A percentile compares a stretch with the other conserved stretches of the same genome.
phyloP scores from a whole-genome alignment of 192 early-diverging fungal species.

The Martensiomyces pterosporus region DNA sequence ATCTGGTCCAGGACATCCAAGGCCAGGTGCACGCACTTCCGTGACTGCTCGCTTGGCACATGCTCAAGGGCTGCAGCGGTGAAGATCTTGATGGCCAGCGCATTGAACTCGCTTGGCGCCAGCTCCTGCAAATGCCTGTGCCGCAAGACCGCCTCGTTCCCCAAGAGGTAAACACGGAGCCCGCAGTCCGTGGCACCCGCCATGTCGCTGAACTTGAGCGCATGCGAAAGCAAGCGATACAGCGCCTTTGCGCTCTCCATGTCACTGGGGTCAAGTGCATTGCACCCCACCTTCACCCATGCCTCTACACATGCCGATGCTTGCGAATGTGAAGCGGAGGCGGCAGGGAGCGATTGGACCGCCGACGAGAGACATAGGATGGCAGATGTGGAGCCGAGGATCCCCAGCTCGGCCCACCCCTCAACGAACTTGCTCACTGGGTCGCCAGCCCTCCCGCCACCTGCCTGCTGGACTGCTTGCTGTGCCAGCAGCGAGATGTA shows the following conservation, averaged over 20 bases:
- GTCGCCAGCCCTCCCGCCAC: too few species aligned
- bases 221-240: background rate
- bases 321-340: too few species aligned
- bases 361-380: background rate
- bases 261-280: background rate
- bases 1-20: constrained; percentile 19
- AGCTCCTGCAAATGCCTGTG: background rate
- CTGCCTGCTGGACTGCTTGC: background rate
- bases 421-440: background rate
- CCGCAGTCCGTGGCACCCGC: background rate
- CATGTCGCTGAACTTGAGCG: background rate
- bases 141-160: background rate
- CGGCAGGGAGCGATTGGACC: too few species aligned
- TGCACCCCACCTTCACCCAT: background rate
- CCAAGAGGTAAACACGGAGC: background rate
- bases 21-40: background rate
- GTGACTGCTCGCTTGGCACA: background rate
- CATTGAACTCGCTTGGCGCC: constrained; percentile 6
- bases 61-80: background rate
- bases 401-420: background rate
- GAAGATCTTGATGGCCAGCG: constrained; percentile 2
- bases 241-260: background rate
- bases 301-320: background rate
- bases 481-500: constrained; percentile 17
- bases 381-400: background rate